Evolutionary conservation across 2,329 filamentous ascomycete species (phyloP).

Genomic region (Torrubiellomyces zombiae): DNA sequence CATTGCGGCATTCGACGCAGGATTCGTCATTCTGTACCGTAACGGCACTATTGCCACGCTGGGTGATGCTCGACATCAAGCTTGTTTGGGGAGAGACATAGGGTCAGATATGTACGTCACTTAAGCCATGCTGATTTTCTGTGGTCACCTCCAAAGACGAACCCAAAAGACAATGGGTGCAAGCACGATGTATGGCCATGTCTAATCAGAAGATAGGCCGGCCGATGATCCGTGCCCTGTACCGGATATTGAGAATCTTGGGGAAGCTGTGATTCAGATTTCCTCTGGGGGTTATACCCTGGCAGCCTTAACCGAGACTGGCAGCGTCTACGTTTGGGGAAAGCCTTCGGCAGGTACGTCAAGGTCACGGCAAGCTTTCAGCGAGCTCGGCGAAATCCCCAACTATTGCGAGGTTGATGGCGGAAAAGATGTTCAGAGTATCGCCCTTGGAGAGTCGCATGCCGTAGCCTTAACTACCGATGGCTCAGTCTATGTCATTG

Average conservation of each 20-base stretch:
- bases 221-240: constrained; percentile 29
- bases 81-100: constrained; percentile 36
- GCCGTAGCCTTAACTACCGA: constrained; percentile 35
- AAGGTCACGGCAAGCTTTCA: constrained; percentile 16
- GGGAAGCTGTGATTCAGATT: constrained; percentile 35
- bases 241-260: constrained; percentile 31
- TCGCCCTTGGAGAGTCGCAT: constrained; percentile 41
- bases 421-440: constrained; percentile 35
- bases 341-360: constrained; percentile 8
- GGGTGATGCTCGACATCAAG: constrained; percentile 41
- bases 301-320: constrained; percentile 39
- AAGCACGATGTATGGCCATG: no score
- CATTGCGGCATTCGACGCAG: constrained; percentile 29
- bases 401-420: constrained; percentile 28
- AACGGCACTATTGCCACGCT: constrained; percentile 30
- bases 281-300: constrained; percentile 38
- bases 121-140: background rate
- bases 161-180: no score
- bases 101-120: constrained; percentile 18
- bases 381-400: constrained; percentile 16
- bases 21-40: constrained; percentile 28
- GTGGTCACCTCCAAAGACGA: no score
- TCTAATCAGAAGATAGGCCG: no score
- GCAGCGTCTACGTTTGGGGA: constrained; percentile 48
- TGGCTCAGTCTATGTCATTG: constrained; percentile 35